Percentiles rank a stretch among this genome's conserved stretches.
Conservation (phyloP, 768 basidiomycete genomes). For the Baorangia bicolor region DNA sequence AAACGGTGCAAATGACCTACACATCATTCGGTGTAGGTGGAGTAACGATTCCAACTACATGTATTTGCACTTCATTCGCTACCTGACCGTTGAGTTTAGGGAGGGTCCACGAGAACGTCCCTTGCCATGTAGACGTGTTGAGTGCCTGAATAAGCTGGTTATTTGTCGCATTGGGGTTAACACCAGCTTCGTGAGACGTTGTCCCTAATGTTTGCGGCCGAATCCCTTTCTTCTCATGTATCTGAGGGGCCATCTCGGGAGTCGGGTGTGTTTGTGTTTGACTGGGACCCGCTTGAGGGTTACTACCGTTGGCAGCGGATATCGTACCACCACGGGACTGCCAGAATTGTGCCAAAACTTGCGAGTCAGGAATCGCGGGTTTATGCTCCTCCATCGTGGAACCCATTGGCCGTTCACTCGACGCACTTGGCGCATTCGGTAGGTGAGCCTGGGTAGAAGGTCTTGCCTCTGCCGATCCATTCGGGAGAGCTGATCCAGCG, state of each 20-base stretch:
- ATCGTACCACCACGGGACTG: slow-evolving; percentile 25
- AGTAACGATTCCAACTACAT: slow-evolving; percentile 27
- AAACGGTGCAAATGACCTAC: slow-evolving; percentile 30
- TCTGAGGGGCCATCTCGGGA: slow-evolving; percentile 37
- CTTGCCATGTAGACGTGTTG: slow-evolving; percentile 43
- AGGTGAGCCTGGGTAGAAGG: slow-evolving; percentile 13
- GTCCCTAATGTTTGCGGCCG: slow-evolving; percentile 24
- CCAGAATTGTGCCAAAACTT: slow-evolving; percentile 29
- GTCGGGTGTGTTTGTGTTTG: slow-evolving; percentile 8
- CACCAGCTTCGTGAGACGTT: slow-evolving; percentile 9
- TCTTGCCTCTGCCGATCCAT: slow-evolving; percentile 5
- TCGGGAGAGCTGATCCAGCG: neutral
- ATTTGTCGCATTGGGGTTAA: slow-evolving; percentile 1
- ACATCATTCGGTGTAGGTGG: slow-evolving; percentile 29
- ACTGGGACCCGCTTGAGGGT: slow-evolving; percentile 15
- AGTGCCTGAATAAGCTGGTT: neutral
- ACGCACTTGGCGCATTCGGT: neutral
- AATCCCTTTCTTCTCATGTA: slow-evolving; percentile 48
- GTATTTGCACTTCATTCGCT: slow-evolving; percentile 38
- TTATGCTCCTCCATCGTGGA: slow-evolving; percentile 23
- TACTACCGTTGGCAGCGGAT: neutral
- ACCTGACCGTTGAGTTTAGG: slow-evolving; percentile 37
- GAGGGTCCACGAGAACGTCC: slow-evolving; percentile 44
- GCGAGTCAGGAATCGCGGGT: slow-evolving; percentile 19
- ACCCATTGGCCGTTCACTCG: slow-evolving; percentile 6